phyloP scores from a whole-genome alignment of 768 basidiomycete genomes.

The Cyclocybe aegerita region DNA sequence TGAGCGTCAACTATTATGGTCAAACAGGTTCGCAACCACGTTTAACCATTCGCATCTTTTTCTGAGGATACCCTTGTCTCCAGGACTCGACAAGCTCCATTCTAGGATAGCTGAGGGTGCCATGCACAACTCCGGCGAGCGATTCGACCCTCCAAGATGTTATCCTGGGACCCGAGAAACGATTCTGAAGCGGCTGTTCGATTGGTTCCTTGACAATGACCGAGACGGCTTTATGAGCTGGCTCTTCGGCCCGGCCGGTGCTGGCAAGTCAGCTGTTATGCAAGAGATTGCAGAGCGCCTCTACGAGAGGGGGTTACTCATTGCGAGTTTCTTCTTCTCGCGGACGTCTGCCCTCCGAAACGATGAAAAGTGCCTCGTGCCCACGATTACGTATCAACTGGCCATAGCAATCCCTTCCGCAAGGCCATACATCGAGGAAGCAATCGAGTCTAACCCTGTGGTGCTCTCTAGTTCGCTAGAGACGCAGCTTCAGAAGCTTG shows the following conservation, averaged over 20 bases:
- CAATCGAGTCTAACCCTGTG: slow-evolving; percentile 2
- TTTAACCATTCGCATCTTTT: no score
- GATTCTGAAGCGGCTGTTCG: slow-evolving; percentile 2
- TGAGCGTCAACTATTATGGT: no score
- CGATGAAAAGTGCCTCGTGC: neutral
- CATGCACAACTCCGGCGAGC: slow-evolving; percentile 13
- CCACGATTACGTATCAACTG: slow-evolving; percentile 5
- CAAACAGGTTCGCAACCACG: no score
- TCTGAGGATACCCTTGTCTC: no score
- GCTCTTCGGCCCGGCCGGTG: slow-evolving; percentile 4
- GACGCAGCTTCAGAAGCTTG: slow-evolving; percentile 1
- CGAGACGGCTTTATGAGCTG: neutral
- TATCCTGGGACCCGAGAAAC: slow-evolving; percentile 10
- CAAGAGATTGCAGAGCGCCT: neutral
- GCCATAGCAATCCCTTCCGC: neutral
- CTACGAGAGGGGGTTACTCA: neutral
- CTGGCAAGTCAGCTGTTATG: slow-evolving; percentile 4
- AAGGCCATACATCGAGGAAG: slow-evolving; percentile 5
- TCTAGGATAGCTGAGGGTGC: neutral
- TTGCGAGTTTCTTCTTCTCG: slow-evolving; percentile 6
- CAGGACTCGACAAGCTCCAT: no score
- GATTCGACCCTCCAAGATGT: slow-evolving; percentile 11
- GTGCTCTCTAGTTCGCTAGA: slow-evolving; percentile 8
- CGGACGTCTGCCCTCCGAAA: neutral
- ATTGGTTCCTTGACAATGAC: neutral